Percentiles rank a stretch among this genome's conserved stretches.
phyloP scores from a whole-genome alignment of 2,329 filamentous ascomycete genomes.

The Beauveria asiatica region DNA sequence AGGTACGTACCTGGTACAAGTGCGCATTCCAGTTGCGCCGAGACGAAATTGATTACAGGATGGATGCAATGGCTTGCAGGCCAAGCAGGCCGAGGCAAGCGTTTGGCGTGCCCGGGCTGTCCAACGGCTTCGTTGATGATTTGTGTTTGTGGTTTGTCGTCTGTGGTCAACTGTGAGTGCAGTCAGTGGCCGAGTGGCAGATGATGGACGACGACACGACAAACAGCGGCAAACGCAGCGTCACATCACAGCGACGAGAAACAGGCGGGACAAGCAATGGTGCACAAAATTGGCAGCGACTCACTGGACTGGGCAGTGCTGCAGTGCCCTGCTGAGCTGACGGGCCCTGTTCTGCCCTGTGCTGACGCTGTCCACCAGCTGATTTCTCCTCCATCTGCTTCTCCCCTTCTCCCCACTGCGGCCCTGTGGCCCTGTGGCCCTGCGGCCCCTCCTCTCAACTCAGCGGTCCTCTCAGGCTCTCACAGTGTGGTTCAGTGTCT shows the following conservation, averaged over 20 bases:
- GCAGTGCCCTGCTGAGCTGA: background rate
- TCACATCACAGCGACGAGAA: too few species aligned
- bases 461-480: too few species aligned
- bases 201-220: too few species aligned
- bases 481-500: too few species aligned
- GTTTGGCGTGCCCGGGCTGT: background rate
- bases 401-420: background rate
- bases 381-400: background rate
- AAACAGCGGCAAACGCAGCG: too few species aligned
- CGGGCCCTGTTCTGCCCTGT: background rate
- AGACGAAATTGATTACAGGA: background rate
- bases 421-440: background rate
- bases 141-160: background rate
- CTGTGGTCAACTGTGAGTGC: background rate
- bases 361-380: background rate
- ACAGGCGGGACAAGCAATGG: too few species aligned
- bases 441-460: too few species aligned
- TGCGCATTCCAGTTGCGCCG: constrained; percentile 9
- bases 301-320: background rate
- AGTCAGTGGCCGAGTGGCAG: background rate
- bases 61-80: background rate
- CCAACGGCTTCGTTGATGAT: background rate
- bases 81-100: background rate
- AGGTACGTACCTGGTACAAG: constrained; percentile 9
- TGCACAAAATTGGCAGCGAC: background rate